These are phyloP conservation scores for Aspergillus sclerotialis DNA, from an alignment of 2,329 filamentous ascomycete species.

Conservation along the genomic window DNA sequence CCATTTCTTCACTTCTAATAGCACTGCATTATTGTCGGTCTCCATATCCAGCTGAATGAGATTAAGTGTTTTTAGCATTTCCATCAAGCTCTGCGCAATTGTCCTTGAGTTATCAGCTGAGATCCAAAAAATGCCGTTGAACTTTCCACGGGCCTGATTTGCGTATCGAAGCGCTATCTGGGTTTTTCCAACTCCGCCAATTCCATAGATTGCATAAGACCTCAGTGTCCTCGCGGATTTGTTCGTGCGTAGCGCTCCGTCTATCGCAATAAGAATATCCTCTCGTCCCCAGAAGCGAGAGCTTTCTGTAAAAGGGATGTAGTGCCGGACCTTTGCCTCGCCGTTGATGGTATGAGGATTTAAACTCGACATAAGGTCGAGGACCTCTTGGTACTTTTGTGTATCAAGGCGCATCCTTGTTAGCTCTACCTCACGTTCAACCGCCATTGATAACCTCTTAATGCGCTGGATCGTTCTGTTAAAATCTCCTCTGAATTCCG, in stretches of 20 bases:
- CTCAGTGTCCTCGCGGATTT: not conserved
- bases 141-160: conserved; percentile 1
- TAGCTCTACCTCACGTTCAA: conserved; percentile 1
- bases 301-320: not conserved
- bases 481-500: not conserved
- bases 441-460: not conserved
- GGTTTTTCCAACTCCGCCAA: conserved; percentile 1
- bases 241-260: not conserved
- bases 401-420: not conserved
- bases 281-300: conserved; percentile 1
- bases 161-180: conserved; percentile 3
- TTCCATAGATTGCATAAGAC: conserved; percentile 1
- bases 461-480: conserved; percentile 1
- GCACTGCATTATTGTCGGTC: conserved; percentile 1
- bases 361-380: not conserved
- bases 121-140: conserved; percentile 3
- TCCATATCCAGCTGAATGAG: conserved; percentile 1
- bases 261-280: not conserved
- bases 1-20: conserved; percentile 2
- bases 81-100: conserved; percentile 2
- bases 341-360: not conserved
- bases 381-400: conserved; percentile 1
- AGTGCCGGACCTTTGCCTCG: not conserved
- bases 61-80: not conserved
- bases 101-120: conserved; percentile 1